Conservation (phyloP, 2,329 filamentous ascomycete genomes). For the Cladophialophora bantiana region DNA sequence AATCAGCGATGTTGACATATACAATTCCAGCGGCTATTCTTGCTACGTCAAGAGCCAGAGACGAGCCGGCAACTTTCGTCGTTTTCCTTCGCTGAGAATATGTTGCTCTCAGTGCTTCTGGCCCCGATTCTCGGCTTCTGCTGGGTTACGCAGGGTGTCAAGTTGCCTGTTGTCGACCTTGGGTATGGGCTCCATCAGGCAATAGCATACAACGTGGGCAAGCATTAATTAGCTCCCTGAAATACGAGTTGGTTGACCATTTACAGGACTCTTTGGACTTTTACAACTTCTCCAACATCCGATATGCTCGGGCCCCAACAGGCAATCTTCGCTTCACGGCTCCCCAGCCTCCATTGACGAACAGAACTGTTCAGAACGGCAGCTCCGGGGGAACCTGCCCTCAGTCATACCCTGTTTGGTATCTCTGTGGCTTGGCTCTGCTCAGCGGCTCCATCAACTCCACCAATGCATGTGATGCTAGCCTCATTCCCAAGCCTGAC, state of each 20-base stretch:
- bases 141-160: not conserved
- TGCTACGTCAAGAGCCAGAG: not conserved
- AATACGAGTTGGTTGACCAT: not conserved
- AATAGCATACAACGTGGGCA: constrained; percentile 1
- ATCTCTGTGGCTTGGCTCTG: not conserved
- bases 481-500: not conserved
- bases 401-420: constrained; percentile 2
- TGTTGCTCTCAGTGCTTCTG: not conserved
- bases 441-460: not conserved
- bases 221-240: not conserved
- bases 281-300: constrained; percentile 9
- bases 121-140: not conserved
- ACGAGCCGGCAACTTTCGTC: not conserved
- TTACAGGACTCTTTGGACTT: not conserved
- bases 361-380: constrained; percentile 1
- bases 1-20: not conserved
- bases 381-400: constrained; percentile 1
- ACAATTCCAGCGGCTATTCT: not conserved
- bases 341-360: constrained; percentile 2
- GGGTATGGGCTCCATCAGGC: not conserved
- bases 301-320: constrained; percentile 1
- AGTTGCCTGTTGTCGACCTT: constrained; percentile 3
- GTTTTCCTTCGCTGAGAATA: not conserved
- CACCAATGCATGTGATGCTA: not conserved
- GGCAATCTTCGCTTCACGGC: constrained; percentile 4